These are phyloP conservation scores for Talaromyces piceae DNA, from an alignment of 2,329 filamentous ascomycete species.

Conservation along the genomic window DNA sequence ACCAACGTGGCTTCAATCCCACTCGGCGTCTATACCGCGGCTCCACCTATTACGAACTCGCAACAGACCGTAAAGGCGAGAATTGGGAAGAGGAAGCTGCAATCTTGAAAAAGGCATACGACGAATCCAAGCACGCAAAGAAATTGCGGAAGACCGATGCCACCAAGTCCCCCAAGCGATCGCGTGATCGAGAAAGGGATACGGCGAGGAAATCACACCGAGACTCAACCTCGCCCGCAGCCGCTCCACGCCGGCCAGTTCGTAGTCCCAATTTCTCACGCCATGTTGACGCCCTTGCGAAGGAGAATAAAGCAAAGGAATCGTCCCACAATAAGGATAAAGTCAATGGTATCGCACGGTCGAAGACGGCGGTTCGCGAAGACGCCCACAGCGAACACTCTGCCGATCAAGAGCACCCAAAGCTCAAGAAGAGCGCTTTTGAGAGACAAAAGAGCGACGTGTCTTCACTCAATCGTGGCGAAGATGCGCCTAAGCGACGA, in stretches of 20 bases:
- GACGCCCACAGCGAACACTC: slow-evolving; percentile 17
- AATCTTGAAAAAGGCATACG: slow-evolving; percentile 60
- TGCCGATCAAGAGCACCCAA: slow-evolving; percentile 29
- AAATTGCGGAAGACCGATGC: slow-evolving; percentile 29
- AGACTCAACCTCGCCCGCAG: slow-evolving; percentile 34
- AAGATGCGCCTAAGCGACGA: slow-evolving; percentile 32
- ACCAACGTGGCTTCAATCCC: slow-evolving; percentile 74
- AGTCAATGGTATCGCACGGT: slow-evolving; percentile 11
- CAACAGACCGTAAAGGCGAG: slow-evolving; percentile 71
- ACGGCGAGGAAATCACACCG: slow-evolving; percentile 25
- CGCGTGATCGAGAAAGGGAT: slow-evolving; percentile 34
- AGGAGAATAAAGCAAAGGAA: slow-evolving; percentile 15
- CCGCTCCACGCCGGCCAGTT: slow-evolving; percentile 23
- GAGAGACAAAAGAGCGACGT: slow-evolving; percentile 27
- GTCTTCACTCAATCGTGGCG: slow-evolving; percentile 18
- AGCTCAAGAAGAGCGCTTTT: slow-evolving; percentile 20
- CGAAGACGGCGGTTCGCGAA: slow-evolving; percentile 18
- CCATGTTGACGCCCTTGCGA: slow-evolving; percentile 19
- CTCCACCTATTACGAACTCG: slow-evolving; percentile 79
- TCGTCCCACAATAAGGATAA: slow-evolving; percentile 6
- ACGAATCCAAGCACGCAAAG: slow-evolving; percentile 27
- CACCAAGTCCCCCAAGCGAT: slow-evolving; percentile 32
- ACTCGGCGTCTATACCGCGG: slow-evolving; percentile 65
- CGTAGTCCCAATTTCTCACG: slow-evolving; percentile 24
- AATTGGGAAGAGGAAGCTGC: slow-evolving; percentile 86